Evolutionary conservation across 2,329 filamentous ascomycete genomes (phyloP).

Genomic region (Aspergillus hortae): DNA sequence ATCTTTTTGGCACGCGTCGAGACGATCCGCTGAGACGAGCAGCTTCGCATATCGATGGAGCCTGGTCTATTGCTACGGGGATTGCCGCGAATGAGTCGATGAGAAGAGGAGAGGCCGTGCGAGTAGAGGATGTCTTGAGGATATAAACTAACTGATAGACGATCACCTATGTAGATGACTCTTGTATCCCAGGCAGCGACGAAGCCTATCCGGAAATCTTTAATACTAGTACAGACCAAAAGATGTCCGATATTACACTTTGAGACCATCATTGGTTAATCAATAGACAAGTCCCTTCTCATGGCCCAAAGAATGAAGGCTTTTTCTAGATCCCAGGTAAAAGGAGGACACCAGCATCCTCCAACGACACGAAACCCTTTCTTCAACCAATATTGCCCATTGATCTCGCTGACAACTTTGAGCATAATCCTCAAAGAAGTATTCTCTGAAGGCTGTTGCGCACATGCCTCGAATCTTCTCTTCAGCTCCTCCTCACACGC

Average conservation of each 20-base stretch:
- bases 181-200: too few species aligned
- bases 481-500: neutral
- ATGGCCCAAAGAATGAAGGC: neutral
- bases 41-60: conserved; percentile 58
- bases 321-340: neutral
- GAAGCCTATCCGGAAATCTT: too few species aligned
- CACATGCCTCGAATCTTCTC: neutral
- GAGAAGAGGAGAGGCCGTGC: conserved; percentile 54
- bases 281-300: neutral
- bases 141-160: neutral
- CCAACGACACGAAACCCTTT: neutral
- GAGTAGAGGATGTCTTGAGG: conserved; percentile 47
- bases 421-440: neutral
- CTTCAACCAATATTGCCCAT: neutral
- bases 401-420: neutral
- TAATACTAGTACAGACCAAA: too few species aligned
- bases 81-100: conserved; percentile 59
- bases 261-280: neutral
- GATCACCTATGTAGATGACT: too few species aligned
- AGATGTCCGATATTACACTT: too few species aligned
- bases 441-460: neutral
- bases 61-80: conserved; percentile 57
- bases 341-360: neutral
- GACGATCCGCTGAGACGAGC: conserved; percentile 52
- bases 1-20: conserved; percentile 51